A percentile compares a stretch with the other conserved stretches of the same genome.
Conservation (phyloP, 352 stramenopile species). For the Vaucheria bursata region DNA sequence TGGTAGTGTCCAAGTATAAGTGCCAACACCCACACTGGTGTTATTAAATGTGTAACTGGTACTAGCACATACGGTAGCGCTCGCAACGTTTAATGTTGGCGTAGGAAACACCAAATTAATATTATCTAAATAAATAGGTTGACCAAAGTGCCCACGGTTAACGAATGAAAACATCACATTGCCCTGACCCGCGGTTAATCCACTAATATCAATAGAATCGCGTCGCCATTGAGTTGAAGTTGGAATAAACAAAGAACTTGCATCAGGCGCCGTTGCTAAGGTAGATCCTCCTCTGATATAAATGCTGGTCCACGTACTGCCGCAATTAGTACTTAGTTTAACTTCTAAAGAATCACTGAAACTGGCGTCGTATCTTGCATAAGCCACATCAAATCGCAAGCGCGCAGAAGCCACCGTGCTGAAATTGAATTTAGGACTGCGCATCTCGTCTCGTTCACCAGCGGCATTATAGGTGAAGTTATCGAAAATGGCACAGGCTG, state of each 20-base stretch:
- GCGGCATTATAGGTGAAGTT: background rate
- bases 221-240: background rate
- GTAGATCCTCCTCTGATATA: background rate
- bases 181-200: background rate
- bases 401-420: background rate
- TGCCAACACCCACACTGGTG: background rate
- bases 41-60: background rate
- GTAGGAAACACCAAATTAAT: background rate
- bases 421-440: background rate
- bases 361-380: background rate
- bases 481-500: background rate
- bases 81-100: background rate
- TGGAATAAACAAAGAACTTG: background rate
- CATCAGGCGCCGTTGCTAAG: background rate
- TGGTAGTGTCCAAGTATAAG: background rate
- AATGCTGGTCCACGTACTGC: background rate
- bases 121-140: background rate
- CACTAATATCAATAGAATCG: background rate
- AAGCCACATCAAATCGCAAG: background rate
- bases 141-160: background rate
- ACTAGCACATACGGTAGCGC: background rate
- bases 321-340: background rate
- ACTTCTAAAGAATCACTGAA: background rate
- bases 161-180: slow-evolving; percentile 1
- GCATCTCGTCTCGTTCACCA: background rate